Evolutionary conservation across 495 filamentous ascomycete genomes (phyloP), one percentile per base, ranked within the genome.

Genomic region (Entonaema liquescens): DNA sequence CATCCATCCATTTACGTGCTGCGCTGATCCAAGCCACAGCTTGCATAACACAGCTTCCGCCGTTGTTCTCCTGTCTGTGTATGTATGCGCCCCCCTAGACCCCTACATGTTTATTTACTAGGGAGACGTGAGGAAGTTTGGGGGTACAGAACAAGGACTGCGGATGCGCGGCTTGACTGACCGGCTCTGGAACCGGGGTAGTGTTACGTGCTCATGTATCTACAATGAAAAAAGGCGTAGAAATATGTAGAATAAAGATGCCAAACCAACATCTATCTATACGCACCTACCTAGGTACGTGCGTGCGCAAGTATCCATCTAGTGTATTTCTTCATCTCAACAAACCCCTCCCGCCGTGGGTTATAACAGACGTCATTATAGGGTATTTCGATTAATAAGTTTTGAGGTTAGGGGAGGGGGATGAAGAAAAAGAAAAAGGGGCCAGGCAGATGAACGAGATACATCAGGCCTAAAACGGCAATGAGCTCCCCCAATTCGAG

Each of bases 401-500:
- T 26, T 53, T 40, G 47, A 61, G 47, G 55, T 42, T 47, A 25
- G 56, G 49, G 55, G 28, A 0, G 50, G 53, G 59, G 53, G 40
- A 2, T 8, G 38, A 19, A 42, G 38, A 31, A 54, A 2, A 40
- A 7, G 19, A 19, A 25, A 25, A 25, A 31, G 40, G 17, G n/a
- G n/a, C n/a, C n/a, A n/a, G n/a, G n/a, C n/a, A 21, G 17, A 38
- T 29, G 49, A 25, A 25, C 57, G 17, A 55, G 33, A 54, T 55
- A 71, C 42, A 58, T 62, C 53, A 66, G 17, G 21, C 58, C 58
- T 29, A 29, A 67, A 71, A 47, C 6, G 63, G 68, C 35, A 71
- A 55, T 63, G 13, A 59, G 44, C 54, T 53, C 53, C 59, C 53
- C 59, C 38, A 35, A 65, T 57, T 65, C 47, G 40, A 59, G 35